Conservation (phyloP, 805 yeast genomes). For the Priceomyces fermenticarens region DNA sequence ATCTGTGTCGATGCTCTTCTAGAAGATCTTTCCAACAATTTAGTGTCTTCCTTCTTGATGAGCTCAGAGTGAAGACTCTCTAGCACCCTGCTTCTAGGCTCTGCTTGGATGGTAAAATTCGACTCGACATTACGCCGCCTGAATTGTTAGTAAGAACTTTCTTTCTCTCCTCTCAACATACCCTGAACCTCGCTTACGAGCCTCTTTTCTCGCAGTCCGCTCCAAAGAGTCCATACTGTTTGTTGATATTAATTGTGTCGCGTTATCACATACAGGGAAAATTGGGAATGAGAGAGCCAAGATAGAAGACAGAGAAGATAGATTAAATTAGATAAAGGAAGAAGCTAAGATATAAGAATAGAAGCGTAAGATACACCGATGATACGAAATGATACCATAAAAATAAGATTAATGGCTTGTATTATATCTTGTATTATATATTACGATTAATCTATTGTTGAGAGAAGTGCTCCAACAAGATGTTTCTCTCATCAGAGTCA, state of each 20-base stretch:
- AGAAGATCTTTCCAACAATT: conserved; percentile 7
- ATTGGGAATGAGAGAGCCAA: too few relatives aligned
- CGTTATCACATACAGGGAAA: neutral
- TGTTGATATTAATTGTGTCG: too few relatives aligned
- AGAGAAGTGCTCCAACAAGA: conserved; percentile 93
- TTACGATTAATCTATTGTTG: conserved; percentile 73
- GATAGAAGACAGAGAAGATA: too few relatives aligned
- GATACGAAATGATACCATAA: too few relatives aligned
- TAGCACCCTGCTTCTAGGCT: conserved; percentile 1
- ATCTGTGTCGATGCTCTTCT: conserved; percentile 5
- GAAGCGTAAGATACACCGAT: too few relatives aligned
- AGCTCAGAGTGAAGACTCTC: conserved; percentile 24
- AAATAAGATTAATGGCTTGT: too few relatives aligned
- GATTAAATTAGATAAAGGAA: too few relatives aligned
- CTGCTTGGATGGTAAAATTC: conserved; percentile 4
- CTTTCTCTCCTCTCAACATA: conserved; percentile 20
- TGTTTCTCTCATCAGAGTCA: conserved; percentile 95
- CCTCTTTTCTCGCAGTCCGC: conserved; percentile 21
- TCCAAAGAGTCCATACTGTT: conserved; percentile 3
- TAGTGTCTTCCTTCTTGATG: conserved; percentile 17
- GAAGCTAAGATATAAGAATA: too few relatives aligned
- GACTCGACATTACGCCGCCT: conserved; percentile 9
- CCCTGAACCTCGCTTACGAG: conserved; percentile 42
- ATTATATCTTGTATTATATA: too few relatives aligned
- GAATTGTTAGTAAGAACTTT: conserved; percentile 5